These are phyloP conservation scores for Penicillium paxilli DNA, from an alignment of 495 filamentous ascomycete genomes.

Conservation along the genomic window DNA sequence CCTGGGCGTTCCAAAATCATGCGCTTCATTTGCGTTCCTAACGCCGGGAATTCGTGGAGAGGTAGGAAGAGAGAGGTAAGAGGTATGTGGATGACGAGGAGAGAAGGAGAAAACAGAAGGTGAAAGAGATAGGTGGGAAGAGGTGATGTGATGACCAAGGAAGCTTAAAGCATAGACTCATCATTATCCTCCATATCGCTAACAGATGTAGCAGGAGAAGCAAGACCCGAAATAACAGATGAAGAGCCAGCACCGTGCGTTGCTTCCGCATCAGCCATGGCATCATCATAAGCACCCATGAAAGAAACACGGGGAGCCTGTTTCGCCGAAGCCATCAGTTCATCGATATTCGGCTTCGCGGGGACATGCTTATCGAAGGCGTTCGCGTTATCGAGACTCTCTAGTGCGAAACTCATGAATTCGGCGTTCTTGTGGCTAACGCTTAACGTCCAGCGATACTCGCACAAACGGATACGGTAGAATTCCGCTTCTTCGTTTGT, in stretches of 20 bases:
- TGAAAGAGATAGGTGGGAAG: neutral
- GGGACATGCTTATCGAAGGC: conserved; percentile 50
- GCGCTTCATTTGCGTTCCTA: conserved; percentile 11
- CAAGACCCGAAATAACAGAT: conserved; percentile 34
- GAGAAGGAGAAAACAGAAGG: neutral
- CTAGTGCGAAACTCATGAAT: conserved; percentile 57
- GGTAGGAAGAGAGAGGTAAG: too few species aligned
- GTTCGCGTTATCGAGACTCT: conserved; percentile 47
- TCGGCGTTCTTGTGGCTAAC: conserved; percentile 80
- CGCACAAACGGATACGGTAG: conserved; percentile 79
- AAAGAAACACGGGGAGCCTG: conserved; percentile 17
- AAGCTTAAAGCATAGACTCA: conserved; percentile 6
- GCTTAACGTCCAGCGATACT: conserved; percentile 92
- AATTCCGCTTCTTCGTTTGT: conserved; percentile 93
- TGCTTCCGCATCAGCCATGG: conserved; percentile 19
- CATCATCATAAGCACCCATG: conserved; percentile 20
- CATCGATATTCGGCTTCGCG: conserved; percentile 47
- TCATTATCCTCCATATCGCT: conserved; percentile 29
- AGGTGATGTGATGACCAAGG: neutral
- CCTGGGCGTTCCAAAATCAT: neutral
- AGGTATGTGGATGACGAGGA: too few species aligned
- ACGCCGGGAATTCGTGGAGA: neutral
- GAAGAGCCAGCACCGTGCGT: conserved; percentile 18
- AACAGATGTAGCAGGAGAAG: conserved; percentile 32
- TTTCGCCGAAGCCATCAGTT: conserved; percentile 48